Evolutionary conservation across 1,284 basidiomycete species (phyloP), one percentile per base, ranked within the genome.

Genomic region (Retiboletus flavoniger): DNA sequence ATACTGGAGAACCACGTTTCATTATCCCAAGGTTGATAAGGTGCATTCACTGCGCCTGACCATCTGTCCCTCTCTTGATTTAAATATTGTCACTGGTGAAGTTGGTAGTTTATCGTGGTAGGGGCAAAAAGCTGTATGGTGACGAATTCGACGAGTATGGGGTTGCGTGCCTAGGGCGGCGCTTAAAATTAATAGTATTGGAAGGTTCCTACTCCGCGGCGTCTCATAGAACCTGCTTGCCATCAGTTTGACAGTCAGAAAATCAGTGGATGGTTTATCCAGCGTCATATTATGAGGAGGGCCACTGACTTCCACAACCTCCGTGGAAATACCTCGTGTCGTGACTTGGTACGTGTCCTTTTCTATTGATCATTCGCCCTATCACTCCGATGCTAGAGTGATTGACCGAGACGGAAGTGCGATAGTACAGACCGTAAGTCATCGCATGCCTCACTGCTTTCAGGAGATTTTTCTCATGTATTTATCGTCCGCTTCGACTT

Each of bases 21-120:
- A 76, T 89, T 50, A 69, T 91, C 50, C 86, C 90, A 7, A 74
- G 89, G 52, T 71, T 92, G 17, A 81, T 84, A 53, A 88, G 87
- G 88, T 89, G 44, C 43, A 65, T 56, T 52, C 36, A 36, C 7
- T 17, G 9, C 41, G n/a, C 9, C 31, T 29, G 11, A 34, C 24
- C 2, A 1, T 2, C 7, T 29, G 7, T 36, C 16, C 5, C n/a
- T 11, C 6, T 21, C n/a, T 24, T 36, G 11, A 34, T 13, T 39
- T 17, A 7, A 34, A 41, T 1, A 29, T 32, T 19, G 34, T 34
- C n/a, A 9, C 13, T 50, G 8, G 51, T 24, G 41, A 13, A 7
- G 2, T 16, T 31, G 40, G 26, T 10, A 16, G n/a, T 21, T n/a
- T 9, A 11, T 21, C 17, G 2, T 26, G n/a, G 10, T 21, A 89